Evolutionary conservation across 2,329 filamentous ascomycete genomes (phyloP), one percentile per base, ranked within the genome.

Genomic region (Thelonectria discophora): DNA sequence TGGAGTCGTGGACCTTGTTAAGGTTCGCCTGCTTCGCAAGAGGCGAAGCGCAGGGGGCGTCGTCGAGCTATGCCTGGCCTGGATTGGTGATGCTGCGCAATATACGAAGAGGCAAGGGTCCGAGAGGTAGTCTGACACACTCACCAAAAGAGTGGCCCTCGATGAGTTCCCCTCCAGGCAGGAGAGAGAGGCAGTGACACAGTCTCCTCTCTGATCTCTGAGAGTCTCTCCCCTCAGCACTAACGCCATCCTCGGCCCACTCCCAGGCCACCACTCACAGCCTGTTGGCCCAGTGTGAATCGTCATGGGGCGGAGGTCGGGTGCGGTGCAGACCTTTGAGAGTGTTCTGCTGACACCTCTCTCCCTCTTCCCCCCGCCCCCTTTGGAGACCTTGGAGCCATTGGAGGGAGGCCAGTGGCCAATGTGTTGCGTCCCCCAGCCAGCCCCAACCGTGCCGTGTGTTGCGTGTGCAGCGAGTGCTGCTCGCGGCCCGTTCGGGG

Each of bases 81-180:
- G 45, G 45, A 47, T 47, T 47, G 45, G 45, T 30, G 45, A 80
- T 76, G 79, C 78, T 76, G 78, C 74, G 79, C 77, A 81, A 82
- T 81, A 81, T 81, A 80, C 80, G 79, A 81, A 47, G 76, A 70
- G 75, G 74, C 77, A 78, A 77, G 79, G 77, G 77, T 71, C 58
- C 40, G 79, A 50, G 47, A 52, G 52, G 55, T 65, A 65, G 77
- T 81, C 80, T 82, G 80, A 83, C 81, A 81, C 45, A 47, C 43
- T 13, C 81, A 81, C 73, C 60, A 78, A 76, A 77, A 76, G 79
- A 78, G 75, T 78, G 77, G 76, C 68, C 27, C 27, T 30, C 5
- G 2, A 9, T 7, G 27, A 30, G 27, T 30, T n/a, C n/a, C 27
- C 27, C 27, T 30, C 27, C 27, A 24, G n/a, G 21, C 27, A 30